Conservation (phyloP, 306 rosid genomes). For the Sicyos baderoa region DNA sequence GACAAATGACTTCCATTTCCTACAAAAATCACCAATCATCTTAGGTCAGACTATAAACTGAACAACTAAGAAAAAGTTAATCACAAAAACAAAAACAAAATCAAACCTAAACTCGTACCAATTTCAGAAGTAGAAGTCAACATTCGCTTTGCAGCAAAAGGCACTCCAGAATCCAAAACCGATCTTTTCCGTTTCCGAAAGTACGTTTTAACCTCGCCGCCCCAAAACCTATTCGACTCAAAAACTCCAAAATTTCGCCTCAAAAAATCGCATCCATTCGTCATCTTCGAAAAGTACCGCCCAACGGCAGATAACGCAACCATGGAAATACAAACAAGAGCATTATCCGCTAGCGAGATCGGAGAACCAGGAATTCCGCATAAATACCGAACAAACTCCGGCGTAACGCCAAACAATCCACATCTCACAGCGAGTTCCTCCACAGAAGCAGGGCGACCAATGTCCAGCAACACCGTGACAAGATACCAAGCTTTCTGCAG, state of each 20-base stretch:
- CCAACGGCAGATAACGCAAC: constrained; percentile 15
- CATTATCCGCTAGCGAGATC: constrained; percentile 9
- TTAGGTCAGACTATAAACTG: not conserved
- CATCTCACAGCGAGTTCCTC: constrained; percentile 24
- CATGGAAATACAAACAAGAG: constrained; percentile 16
- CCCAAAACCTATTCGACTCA: constrained; percentile 1
- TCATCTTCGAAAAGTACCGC: constrained; percentile 11
- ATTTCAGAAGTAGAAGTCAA: constrained; percentile 9
- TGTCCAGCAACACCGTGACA: constrained; percentile 13
- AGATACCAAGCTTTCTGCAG: constrained; percentile 29
- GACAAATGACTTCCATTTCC: constrained; percentile 1
- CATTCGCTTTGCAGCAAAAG: constrained; percentile 17
- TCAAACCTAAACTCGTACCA: constrained; percentile 21
- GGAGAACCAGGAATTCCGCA: constrained; percentile 27
- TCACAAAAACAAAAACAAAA: not conserved
- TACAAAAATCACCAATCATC: constrained; percentile 14
- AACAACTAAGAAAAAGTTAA: not conserved
- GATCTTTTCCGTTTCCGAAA: constrained; percentile 20
- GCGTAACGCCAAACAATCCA: constrained; percentile 16
- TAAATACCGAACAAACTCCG: constrained; percentile 21
- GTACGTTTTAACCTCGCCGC: constrained; percentile 12
- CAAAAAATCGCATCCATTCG: constrained; percentile 9
- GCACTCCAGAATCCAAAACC: constrained; percentile 1
- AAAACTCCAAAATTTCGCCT: not conserved
- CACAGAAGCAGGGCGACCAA: constrained; percentile 20